phyloP scores from a whole-genome alignment of 352 stramenopile species.

The Globisporangium rhizosaccharum region DNA sequence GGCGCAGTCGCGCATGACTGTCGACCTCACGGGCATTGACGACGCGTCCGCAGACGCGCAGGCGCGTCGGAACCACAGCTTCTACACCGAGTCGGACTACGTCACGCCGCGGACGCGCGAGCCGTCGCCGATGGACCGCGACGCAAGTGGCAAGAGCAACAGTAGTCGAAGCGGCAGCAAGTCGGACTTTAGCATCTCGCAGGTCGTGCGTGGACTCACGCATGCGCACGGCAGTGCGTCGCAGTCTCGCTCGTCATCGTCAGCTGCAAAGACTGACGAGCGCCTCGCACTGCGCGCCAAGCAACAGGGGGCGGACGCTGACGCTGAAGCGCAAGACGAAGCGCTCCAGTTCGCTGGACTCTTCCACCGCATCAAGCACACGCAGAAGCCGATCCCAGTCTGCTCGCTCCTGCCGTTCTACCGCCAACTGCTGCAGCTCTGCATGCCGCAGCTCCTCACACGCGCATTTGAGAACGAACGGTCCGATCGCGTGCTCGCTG shows the following conservation, averaged over 20 bases:
- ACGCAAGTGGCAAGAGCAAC: conserved; percentile 22
- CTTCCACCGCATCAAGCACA: conserved; percentile 81
- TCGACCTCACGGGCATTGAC: conserved; percentile 42
- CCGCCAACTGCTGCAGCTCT: conserved; percentile 67
- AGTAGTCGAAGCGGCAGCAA: background rate
- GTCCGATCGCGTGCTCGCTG: conserved; percentile 42
- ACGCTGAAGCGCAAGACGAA: conserved; percentile 45
- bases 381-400: conserved; percentile 59
- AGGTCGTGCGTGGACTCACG: conserved; percentile 59
- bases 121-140: conserved; percentile 13
- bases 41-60: conserved; percentile 29
- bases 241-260: conserved; percentile 1
- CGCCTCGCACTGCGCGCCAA: background rate
- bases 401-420: conserved; percentile 83
- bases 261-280: conserved; percentile 1
- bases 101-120: conserved; percentile 15
- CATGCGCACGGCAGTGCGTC: conserved; percentile 34
- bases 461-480: conserved; percentile 54
- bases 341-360: conserved; percentile 51
- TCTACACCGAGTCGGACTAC: conserved; percentile 69
- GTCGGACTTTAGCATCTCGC: conserved; percentile 45
- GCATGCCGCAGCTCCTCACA: conserved; percentile 67
- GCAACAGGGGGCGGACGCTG: background rate
- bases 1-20: conserved; percentile 30
- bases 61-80: conserved; percentile 61